Conservation (phyloP, 202 grass and related monocot species). For the Hordeum pubiflorum region DNA sequence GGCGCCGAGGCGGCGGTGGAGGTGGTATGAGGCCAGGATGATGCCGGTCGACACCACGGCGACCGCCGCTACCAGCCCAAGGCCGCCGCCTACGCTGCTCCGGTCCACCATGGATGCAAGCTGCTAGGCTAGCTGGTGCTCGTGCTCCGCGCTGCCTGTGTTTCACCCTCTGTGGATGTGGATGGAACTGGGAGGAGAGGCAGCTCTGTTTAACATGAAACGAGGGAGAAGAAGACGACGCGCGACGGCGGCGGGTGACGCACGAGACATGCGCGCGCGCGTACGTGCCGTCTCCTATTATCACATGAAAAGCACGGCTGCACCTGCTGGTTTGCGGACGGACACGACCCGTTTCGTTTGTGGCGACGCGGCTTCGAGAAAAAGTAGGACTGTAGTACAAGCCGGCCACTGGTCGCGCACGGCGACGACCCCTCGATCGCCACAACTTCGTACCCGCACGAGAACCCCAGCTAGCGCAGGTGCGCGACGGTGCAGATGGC, state of each 20-base stretch:
- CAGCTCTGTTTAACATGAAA: too few species aligned
- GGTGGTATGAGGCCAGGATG: conserved; percentile 37
- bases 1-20: conserved; percentile 40
- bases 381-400: too few species aligned
- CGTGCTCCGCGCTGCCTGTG: neutral
- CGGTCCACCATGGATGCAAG: neutral
- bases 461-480: too few species aligned
- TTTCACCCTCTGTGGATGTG: neutral
- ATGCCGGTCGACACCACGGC: conserved; percentile 52
- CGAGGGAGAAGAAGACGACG: neutral
- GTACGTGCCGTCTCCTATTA: neutral
- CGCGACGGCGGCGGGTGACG: neutral
- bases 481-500: too few species aligned
- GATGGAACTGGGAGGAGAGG: too few species aligned
- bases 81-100: neutral
- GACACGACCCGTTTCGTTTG: neutral
- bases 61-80: conserved; percentile 46
- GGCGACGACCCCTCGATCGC: too few species aligned
- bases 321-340: too few species aligned
- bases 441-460: too few species aligned
- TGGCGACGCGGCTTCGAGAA: neutral
- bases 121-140: too few species aligned
- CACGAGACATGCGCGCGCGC: neutral
- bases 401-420: too few species aligned
- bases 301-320: neutral